Evolutionary conservation across 202 grass and related monocot species (phyloP).

Genomic region (Zizania palustris): DNA sequence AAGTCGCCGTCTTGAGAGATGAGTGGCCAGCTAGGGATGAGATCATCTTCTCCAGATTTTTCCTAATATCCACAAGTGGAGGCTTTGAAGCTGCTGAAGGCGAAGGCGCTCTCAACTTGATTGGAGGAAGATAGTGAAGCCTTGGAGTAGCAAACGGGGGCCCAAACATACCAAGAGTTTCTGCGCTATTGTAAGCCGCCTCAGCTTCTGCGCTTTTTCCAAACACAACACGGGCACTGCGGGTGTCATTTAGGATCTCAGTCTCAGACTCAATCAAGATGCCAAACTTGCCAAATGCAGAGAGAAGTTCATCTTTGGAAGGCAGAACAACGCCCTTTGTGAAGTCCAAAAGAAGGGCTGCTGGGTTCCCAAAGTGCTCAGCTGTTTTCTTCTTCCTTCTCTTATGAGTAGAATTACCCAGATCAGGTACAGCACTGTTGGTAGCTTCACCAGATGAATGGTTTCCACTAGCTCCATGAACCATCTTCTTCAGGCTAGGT

Average conservation of each 20-base stretch:
- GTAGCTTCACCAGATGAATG: not conserved
- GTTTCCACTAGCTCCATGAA: slow-evolving; percentile 6
- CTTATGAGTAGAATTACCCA: slow-evolving; percentile 41
- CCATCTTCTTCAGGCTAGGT: slow-evolving; percentile 34
- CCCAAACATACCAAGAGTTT: slow-evolving; percentile 62
- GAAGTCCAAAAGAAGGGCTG: slow-evolving; percentile 69
- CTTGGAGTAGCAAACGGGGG: slow-evolving; percentile 54
- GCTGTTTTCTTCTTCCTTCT: slow-evolving; percentile 50
- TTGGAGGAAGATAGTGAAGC: slow-evolving; percentile 64
- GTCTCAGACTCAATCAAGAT: slow-evolving; percentile 64
- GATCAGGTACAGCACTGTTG: slow-evolving; percentile 25
- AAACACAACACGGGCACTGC: slow-evolving; percentile 71
- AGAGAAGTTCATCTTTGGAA: slow-evolving; percentile 67
- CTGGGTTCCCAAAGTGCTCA: slow-evolving; percentile 56
- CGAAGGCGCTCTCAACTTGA: slow-evolving; percentile 36
- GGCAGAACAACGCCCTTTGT: slow-evolving; percentile 48
- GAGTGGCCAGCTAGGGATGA: slow-evolving; percentile 37
- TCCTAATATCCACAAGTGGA: slow-evolving; percentile 66
- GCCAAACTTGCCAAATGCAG: slow-evolving; percentile 70
- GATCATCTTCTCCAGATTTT: slow-evolving; percentile 90
- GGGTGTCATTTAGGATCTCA: slow-evolving; percentile 47
- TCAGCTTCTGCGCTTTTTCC: slow-evolving; percentile 73
- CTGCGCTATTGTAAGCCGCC: slow-evolving; percentile 49
- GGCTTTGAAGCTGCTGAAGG: slow-evolving; percentile 43
- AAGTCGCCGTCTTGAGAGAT: slow-evolving; percentile 33